These are phyloP conservation scores for Nemania serpens DNA, from an alignment of 2,329 filamentous ascomycete species.

Conservation along the genomic window DNA sequence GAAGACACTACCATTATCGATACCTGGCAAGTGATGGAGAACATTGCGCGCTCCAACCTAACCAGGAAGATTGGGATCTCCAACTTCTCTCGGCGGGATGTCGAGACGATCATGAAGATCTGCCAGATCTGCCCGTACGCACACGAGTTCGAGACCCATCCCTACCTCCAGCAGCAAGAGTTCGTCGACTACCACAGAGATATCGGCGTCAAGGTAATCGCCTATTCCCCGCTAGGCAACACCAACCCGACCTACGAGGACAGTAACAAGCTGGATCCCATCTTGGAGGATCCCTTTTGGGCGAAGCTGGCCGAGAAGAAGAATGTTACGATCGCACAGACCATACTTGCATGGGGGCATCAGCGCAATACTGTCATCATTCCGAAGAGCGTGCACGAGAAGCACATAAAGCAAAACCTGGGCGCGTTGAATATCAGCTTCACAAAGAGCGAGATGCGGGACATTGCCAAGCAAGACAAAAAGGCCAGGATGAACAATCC, in stretches of 20 bases:
- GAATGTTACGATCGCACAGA: conserved; percentile 49
- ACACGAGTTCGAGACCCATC: conserved; percentile 63
- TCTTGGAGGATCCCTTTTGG: conserved; percentile 50
- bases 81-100: conserved; percentile 57
- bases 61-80: conserved; percentile 64
- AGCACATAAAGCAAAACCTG: conserved; percentile 52
- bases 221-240: conserved; percentile 58
- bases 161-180: conserved; percentile 55
- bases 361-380: conserved; percentile 54
- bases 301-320: conserved; percentile 46
- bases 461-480: conserved; percentile 39
- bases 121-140: conserved; percentile 56
- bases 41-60: conserved; percentile 56
- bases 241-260: conserved; percentile 53
- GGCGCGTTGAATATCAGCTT: conserved; percentile 54
- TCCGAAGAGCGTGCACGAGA: conserved; percentile 53
- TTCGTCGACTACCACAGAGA: conserved; percentile 51
- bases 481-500: conserved; percentile 47
- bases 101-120: conserved; percentile 47
- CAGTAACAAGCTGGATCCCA: conserved; percentile 30
- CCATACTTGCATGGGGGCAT: conserved; percentile 54
- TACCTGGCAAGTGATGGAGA: conserved; percentile 65
- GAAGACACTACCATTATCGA: conserved; percentile 40
- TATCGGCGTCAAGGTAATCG: conserved; percentile 49
- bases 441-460: conserved; percentile 44